phyloP scores from a whole-genome alignment of 331 rosid genomes.

The Phaseolus coccineus region DNA sequence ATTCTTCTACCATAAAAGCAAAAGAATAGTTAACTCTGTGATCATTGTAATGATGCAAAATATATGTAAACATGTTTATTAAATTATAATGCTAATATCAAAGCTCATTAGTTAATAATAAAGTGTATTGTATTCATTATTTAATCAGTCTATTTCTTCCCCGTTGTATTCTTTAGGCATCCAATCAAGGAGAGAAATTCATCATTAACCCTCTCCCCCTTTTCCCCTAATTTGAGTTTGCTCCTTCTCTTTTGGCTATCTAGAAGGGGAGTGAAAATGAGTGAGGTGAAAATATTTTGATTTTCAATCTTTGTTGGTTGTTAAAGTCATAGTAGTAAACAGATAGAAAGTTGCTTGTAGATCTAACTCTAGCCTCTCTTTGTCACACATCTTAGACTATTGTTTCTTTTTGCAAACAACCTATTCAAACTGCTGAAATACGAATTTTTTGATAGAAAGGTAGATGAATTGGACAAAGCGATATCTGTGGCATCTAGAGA shows the following conservation, averaged over 20 bases:
- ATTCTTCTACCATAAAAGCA: constrained; percentile 1
- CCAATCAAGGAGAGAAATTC: constrained; percentile 3
- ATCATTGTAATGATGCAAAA: background rate
- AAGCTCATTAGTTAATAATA: constrained; percentile 3
- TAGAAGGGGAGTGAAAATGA: background rate
- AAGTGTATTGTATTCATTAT: background rate
- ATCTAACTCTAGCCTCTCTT: background rate
- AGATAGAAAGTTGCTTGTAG: constrained; percentile 17
- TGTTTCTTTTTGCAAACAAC: constrained; percentile 15
- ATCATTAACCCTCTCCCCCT: background rate
- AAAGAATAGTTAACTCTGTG: constrained; percentile 1
- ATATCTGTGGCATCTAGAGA: constrained; percentile 92
- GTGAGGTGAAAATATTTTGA: constrained; percentile 1
- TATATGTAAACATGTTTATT: background rate
- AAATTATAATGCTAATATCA: background rate
- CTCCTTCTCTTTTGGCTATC: background rate
- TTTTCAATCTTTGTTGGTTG: constrained; percentile 20
- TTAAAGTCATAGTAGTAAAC: constrained; percentile 6
- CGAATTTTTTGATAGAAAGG: constrained; percentile 89
- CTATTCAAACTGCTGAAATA: constrained; percentile 56
- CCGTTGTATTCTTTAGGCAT: background rate
- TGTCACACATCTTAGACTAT: constrained; percentile 8
- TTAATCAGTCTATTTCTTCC: constrained; percentile 1
- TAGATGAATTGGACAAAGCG: constrained; percentile 95
- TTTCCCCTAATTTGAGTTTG: background rate